These are phyloP conservation scores for Herpetomonas muscarum DNA, from an alignment of 208 protist genomes.

Conservation along the genomic window DNA sequence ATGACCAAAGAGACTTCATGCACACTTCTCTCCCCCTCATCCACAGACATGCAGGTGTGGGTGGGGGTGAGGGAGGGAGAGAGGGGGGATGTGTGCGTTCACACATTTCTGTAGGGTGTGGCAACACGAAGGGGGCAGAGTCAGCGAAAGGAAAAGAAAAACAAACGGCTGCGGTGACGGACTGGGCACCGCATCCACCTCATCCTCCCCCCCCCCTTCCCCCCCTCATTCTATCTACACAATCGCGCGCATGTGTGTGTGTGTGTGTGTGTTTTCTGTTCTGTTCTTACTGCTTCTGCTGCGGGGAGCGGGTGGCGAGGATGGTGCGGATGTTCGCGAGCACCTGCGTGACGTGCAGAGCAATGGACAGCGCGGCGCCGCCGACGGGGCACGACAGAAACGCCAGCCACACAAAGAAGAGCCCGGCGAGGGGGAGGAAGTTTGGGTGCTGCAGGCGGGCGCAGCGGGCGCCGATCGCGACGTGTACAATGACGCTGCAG, in stretches of 20 bases:
- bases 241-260: neutral
- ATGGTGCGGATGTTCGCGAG: conserved; percentile 50
- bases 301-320: neutral
- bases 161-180: neutral
- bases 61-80: too few relatives aligned
- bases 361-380: conserved; percentile 35
- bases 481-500: conserved; percentile 73
- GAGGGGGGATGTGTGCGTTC: too few relatives aligned
- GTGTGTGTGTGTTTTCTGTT: conserved; percentile 4
- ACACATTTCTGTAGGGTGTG: too few relatives aligned
- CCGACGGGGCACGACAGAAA: conserved; percentile 48
- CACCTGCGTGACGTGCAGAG: conserved; percentile 65
- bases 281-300: conserved; percentile 13
- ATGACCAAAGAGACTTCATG: too few relatives aligned
- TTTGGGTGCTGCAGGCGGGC: conserved; percentile 26
- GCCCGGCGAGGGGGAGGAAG: conserved; percentile 43
- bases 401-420: conserved; percentile 60
- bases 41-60: too few relatives aligned
- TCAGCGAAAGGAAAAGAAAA: neutral
- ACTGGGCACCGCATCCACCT: too few relatives aligned
- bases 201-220: too few relatives aligned
- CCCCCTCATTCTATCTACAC: too few relatives aligned
- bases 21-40: too few relatives aligned
- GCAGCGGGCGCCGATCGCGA: conserved; percentile 75
- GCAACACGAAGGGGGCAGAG: too few relatives aligned